A percentile compares a stretch with the other conserved stretches of the same genome.
These are phyloP conservation scores for Exophiala xenobiotica DNA, from an alignment of 2,329 filamentous ascomycete genomes.

Conservation along the genomic window DNA sequence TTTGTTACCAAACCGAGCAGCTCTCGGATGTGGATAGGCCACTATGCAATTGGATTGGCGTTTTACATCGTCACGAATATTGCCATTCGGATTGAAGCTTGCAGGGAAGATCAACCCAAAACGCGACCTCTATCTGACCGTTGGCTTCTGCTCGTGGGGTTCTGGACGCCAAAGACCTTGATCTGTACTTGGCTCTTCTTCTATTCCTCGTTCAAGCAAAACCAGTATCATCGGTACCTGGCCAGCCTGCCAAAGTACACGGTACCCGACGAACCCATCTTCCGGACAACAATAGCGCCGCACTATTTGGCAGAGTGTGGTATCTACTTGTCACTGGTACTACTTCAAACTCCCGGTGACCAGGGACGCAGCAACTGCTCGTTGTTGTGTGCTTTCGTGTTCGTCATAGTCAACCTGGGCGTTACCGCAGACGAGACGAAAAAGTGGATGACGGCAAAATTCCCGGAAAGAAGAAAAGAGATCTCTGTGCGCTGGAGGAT, in stretches of 20 bases:
- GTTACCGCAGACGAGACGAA: constrained; percentile 76
- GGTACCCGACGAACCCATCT: constrained; percentile 71
- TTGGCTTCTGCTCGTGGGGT: no score
- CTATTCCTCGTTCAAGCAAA: constrained; percentile 69
- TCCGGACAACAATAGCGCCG: constrained; percentile 72
- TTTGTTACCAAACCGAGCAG: constrained; percentile 60
- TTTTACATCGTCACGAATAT: constrained; percentile 76
- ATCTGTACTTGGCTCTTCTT: constrained; percentile 56
- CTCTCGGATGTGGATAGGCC: constrained; percentile 79
- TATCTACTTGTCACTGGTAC: constrained; percentile 75
- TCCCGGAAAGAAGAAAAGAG: constrained; percentile 40
- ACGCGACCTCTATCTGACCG: no score
- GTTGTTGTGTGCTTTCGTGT: constrained; percentile 65
- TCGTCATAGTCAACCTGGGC: constrained; percentile 77
- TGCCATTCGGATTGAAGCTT: constrained; percentile 83
- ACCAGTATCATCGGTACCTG: constrained; percentile 70
- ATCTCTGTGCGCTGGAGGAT: constrained; percentile 21
- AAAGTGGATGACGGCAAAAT: constrained; percentile 74
- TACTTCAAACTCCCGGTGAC: constrained; percentile 69
- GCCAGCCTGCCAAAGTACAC: constrained; percentile 76
- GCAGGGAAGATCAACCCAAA: no score
- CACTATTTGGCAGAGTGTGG: constrained; percentile 89
- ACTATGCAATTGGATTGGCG: constrained; percentile 74
- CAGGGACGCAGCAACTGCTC: constrained; percentile 62
- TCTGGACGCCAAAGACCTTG: constrained; percentile 7